Evolutionary conservation across 208 protist species (phyloP).

Genomic region (Trypanosoma platydactyli): DNA sequence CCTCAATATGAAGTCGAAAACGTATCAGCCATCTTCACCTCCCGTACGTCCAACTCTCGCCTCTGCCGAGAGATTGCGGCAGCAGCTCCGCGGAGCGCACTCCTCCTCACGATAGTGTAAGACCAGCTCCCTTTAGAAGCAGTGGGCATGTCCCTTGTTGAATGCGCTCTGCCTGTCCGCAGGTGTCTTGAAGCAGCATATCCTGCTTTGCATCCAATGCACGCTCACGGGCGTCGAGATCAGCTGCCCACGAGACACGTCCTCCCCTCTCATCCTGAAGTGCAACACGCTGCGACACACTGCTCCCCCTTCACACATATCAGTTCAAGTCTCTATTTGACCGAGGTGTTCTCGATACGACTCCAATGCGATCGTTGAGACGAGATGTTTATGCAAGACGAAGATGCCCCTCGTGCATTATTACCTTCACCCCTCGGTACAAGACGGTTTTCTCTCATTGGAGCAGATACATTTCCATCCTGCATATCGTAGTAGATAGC

Average conservation of each 20-base stretch:
- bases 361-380: background rate
- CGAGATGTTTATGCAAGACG: slow-evolving; percentile 4
- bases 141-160: slow-evolving; percentile 8
- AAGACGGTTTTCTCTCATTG: slow-evolving; percentile 13
- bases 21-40: background rate
- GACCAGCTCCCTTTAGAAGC: background rate
- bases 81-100: background rate
- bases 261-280: background rate
- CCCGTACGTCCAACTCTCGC: background rate
- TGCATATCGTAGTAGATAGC: background rate
- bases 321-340: background rate
- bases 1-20: background rate
- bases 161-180: slow-evolving; percentile 16
- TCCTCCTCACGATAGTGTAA: background rate
- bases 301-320: background rate
- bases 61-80: slow-evolving; percentile 2
- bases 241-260: background rate
- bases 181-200: slow-evolving; percentile 4
- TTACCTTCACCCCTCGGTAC: slow-evolving; percentile 3
- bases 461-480: background rate
- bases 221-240: slow-evolving; percentile 9
- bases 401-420: slow-evolving; percentile 3
- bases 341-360: background rate
- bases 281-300: background rate
- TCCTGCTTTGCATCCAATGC: slow-evolving; percentile 17